phyloP scores from a whole-genome alignment of 805 yeast species.

The Candida cerambycidarum region DNA sequence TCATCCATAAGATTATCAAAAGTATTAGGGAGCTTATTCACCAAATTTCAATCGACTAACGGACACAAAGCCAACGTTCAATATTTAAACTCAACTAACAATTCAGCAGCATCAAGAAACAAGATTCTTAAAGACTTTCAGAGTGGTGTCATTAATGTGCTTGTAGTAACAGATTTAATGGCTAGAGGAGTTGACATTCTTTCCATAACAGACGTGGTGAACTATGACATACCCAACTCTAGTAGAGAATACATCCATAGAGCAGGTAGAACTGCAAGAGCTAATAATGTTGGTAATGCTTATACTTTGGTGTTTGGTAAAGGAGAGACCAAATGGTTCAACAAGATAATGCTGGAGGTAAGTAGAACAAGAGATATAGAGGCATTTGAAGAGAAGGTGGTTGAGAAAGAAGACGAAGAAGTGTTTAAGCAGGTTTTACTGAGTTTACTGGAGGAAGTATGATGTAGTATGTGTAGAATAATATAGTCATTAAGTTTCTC shows the following conservation, averaged over 20 bases:
- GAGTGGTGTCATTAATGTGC: conserved; percentile 49
- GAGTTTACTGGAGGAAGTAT: conserved; percentile 2
- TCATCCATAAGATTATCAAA: conserved; percentile 77
- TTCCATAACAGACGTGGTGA: conserved; percentile 70
- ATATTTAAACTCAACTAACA: conserved; percentile 60
- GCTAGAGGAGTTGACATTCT: conserved; percentile 92
- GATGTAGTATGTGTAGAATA: neutral
- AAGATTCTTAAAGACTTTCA: conserved; percentile 62
- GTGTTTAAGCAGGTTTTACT: conserved; percentile 26
- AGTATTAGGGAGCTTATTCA: conserved; percentile 36
- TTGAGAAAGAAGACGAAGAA: conserved; percentile 20
- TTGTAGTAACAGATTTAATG: conserved; percentile 84
- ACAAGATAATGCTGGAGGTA: conserved; percentile 49
- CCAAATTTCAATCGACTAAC: neutral
- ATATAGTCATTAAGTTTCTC: neutral
- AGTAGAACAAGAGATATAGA: conserved; percentile 31
- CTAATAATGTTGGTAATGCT: conserved; percentile 75
- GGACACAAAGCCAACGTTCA: conserved; percentile 26
- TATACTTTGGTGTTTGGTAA: conserved; percentile 71
- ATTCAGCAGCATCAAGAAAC: conserved; percentile 48
- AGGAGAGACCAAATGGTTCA: conserved; percentile 72
- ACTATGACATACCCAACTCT: conserved; percentile 88
- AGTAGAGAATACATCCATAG: conserved; percentile 93
- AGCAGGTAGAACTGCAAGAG: conserved; percentile 97
- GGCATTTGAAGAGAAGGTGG: conserved; percentile 21